Percentiles rank a stretch among this genome's conserved stretches.
Conservation (phyloP, 2,329 filamentous ascomycete species). For the Pyricularia pennisetigena region DNA sequence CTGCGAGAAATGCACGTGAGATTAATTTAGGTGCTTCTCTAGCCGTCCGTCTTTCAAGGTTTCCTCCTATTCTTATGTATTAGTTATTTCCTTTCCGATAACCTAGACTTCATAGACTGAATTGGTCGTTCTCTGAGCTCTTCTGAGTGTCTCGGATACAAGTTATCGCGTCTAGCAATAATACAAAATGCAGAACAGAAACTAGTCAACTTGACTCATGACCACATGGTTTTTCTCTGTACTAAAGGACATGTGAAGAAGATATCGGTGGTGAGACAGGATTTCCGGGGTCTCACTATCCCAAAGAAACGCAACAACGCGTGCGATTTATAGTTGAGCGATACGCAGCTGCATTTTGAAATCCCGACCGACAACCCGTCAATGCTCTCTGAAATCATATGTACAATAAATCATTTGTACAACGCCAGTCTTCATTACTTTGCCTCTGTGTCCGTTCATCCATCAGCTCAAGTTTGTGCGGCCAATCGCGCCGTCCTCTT, state of each 20-base stretch:
- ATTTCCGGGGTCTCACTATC: too few species aligned
- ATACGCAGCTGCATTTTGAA: background rate
- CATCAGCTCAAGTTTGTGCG: background rate
- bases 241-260: too few species aligned
- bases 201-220: background rate
- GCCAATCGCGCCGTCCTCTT: background rate
- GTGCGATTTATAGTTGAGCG: too few species aligned
- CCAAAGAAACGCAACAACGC: too few species aligned
- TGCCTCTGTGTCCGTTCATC: background rate
- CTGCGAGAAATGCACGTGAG: background rate
- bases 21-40: background rate
- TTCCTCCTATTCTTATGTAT: too few species aligned
- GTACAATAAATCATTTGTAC: background rate
- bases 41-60: too few species aligned
- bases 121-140: too few species aligned
- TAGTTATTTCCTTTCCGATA: too few species aligned
- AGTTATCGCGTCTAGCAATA: background rate
- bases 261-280: too few species aligned
- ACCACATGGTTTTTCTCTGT: background rate
- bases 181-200: background rate
- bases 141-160: background rate
- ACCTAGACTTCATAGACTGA: too few species aligned
- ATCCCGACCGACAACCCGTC: background rate
- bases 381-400: constrained; percentile 2
- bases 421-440: too few species aligned